Percentiles rank a stretch among this genome's conserved stretches.
These are phyloP conservation scores for Glycine latifolia DNA, from an alignment of 306 rosid genomes.

Conservation along the genomic window DNA sequence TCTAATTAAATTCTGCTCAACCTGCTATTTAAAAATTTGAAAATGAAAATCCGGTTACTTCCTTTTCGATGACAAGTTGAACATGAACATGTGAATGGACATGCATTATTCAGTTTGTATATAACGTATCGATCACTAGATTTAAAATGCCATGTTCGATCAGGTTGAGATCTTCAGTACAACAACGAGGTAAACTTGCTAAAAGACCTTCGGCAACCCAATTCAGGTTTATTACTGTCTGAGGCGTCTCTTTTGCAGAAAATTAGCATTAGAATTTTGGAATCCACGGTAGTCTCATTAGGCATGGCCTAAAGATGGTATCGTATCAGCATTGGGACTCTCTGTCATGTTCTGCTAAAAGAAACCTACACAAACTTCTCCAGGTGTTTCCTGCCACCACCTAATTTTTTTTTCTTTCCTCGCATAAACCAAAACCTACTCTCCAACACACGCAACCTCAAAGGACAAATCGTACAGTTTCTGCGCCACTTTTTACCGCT, in stretches of 20 bases:
- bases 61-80: no score
- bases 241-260: neutral
- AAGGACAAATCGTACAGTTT: slow-evolving; percentile 34
- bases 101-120: no score
- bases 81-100: no score
- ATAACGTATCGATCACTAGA: no score
- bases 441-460: slow-evolving; percentile 52
- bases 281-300: neutral
- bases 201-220: neutral
- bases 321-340: slow-evolving; percentile 55
- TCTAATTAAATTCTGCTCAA: no score
- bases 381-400: neutral
- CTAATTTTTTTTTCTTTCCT: neutral
- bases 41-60: no score
- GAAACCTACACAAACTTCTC: slow-evolving; percentile 16
- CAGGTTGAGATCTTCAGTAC: no score
- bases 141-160: no score
- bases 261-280: neutral
- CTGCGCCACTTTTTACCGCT: neutral
- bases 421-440: slow-evolving; percentile 31
- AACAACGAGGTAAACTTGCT: no score
- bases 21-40: no score
- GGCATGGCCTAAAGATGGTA: slow-evolving; percentile 22
- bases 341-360: neutral
- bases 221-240: neutral